phyloP scores from a whole-genome alignment of 2,329 filamentous ascomycete species.

The Colletotrichum spaethianum region DNA sequence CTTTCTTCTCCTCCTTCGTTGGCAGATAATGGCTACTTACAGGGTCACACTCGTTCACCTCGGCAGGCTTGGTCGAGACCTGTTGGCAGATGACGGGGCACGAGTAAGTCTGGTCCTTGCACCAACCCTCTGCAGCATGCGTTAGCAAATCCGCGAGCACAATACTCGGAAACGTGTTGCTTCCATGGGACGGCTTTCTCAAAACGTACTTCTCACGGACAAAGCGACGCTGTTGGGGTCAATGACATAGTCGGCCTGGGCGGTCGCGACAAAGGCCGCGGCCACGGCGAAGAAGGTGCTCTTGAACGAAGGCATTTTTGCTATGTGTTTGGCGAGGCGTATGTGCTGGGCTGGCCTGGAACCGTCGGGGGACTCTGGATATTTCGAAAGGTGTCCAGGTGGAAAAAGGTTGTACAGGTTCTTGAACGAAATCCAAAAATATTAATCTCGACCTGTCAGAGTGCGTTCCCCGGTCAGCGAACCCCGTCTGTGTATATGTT shows the following conservation, averaged over 20 bases:
- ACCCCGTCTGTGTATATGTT: slow-evolving; percentile 16
- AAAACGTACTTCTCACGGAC: slow-evolving; percentile 64
- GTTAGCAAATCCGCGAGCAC: slow-evolving; percentile 23
- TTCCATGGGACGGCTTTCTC: background rate
- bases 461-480: slow-evolving; percentile 41
- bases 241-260: slow-evolving; percentile 72
- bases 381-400: background rate
- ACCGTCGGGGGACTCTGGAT: background rate
- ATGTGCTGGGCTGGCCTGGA: slow-evolving; percentile 2
- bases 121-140: slow-evolving; percentile 72
- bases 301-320: slow-evolving; percentile 69
- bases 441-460: slow-evolving; percentile 15
- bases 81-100: slow-evolving; percentile 84
- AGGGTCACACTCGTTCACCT: slow-evolving; percentile 77
- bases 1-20: background rate
- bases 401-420: slow-evolving; percentile 5
- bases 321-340: background rate
- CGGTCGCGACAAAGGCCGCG: slow-evolving; percentile 64
- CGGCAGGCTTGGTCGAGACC: slow-evolving; percentile 62
- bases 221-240: slow-evolving; percentile 73
- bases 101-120: slow-evolving; percentile 70
- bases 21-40: slow-evolving; percentile 57
- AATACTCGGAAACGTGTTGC: background rate
- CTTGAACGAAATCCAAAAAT: background rate
- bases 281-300: slow-evolving; percentile 68